A percentile compares a stretch with the other conserved stretches of the same genome.
Evolutionary conservation across 352 stramenopile genomes (phyloP).

Genomic region (Phytophthora cactorum): DNA sequence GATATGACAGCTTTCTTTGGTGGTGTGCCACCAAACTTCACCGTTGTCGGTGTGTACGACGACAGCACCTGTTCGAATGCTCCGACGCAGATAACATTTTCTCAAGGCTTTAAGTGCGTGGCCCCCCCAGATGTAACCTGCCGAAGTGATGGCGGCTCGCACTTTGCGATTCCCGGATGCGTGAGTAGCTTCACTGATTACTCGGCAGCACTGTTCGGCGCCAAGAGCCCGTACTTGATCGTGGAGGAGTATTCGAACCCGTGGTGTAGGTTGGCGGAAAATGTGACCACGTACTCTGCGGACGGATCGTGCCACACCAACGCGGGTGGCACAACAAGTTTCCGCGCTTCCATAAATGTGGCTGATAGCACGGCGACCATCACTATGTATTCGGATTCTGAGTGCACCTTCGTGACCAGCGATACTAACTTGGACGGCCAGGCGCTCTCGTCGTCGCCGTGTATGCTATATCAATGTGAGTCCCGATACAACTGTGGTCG

Average conservation of each 20-base stretch:
- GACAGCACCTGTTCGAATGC: no score
- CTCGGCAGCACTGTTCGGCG: background rate
- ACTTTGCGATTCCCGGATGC: no score
- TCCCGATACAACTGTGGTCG: background rate
- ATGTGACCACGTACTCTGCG: background rate
- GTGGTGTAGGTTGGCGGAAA: background rate
- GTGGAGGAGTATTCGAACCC: background rate
- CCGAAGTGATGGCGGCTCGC: no score
- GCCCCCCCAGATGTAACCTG: no score
- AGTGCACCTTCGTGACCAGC: background rate
- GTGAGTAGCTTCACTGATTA: no score
- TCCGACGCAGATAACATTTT: no score
- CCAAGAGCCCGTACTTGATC: background rate
- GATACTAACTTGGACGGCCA: background rate
- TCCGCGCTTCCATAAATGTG: background rate
- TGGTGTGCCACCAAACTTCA: background rate
- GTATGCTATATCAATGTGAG: background rate
- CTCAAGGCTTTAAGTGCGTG: no score
- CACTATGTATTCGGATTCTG: background rate
- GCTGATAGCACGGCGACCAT: background rate
- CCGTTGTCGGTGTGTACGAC: no score
- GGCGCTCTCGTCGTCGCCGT: background rate
- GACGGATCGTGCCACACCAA: background rate
- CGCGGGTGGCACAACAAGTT: background rate
- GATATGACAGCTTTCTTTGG: background rate